Percentiles rank a stretch among this genome's conserved stretches.
These are phyloP conservation scores for Boletus subluridellus DNA, from an alignment of 1,284 basidiomycete species.

Conservation along the genomic window DNA sequence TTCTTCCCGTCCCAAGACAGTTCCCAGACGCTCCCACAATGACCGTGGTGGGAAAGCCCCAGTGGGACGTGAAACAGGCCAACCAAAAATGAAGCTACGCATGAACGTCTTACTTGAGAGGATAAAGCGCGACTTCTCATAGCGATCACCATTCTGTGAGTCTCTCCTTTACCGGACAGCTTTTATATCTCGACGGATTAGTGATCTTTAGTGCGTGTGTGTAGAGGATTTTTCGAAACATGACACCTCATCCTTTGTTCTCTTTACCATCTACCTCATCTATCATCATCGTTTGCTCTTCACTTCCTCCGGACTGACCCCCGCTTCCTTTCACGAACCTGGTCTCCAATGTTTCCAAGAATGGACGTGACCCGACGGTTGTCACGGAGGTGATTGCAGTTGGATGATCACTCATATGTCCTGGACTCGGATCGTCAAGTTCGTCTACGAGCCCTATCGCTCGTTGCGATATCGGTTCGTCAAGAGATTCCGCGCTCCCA, in stretches of 20 bases:
- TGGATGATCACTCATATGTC: constrained; percentile 76
- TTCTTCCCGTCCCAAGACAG: constrained; percentile 34
- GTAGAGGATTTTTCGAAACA: neutral
- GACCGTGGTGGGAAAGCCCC: constrained; percentile 22
- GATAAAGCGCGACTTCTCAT: constrained; percentile 57
- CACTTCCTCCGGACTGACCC: constrained; percentile 29
- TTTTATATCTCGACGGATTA: constrained; percentile 1
- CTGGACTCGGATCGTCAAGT: constrained; percentile 74
- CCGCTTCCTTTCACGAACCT: constrained; percentile 58
- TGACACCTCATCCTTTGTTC: constrained; percentile 39
- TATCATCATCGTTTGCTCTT: constrained; percentile 36
- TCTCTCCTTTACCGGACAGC: neutral
- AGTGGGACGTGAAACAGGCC: constrained; percentile 41
- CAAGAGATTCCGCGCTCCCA: constrained; percentile 26
- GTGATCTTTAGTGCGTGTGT: neutral
- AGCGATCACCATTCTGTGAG: constrained; percentile 5
- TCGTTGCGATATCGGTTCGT: constrained; percentile 43
- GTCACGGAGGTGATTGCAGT: constrained; percentile 67
- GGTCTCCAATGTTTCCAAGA: constrained; percentile 55
- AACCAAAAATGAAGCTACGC: constrained; percentile 75
- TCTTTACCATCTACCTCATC: constrained; percentile 62
- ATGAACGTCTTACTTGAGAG: constrained; percentile 77
- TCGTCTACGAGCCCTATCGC: constrained; percentile 76
- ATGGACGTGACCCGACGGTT: constrained; percentile 44
- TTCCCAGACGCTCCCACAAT: neutral